Conservation (phyloP, 2,329 filamentous ascomycete species). For the Fusarium oxysporum region DNA sequence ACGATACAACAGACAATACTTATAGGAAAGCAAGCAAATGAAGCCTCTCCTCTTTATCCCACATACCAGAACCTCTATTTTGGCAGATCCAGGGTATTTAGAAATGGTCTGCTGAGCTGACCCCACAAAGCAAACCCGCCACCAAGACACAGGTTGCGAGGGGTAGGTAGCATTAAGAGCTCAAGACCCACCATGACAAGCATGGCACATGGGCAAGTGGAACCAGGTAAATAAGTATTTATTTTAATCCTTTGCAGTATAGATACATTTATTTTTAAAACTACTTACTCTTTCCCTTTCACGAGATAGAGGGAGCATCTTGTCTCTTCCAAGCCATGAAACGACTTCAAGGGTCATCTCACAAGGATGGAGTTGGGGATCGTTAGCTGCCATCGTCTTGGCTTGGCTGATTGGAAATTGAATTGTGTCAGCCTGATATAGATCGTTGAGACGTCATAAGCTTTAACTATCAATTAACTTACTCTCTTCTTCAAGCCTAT, state of each 20-base stretch:
- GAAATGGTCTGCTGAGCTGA: background rate
- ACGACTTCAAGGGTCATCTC: background rate
- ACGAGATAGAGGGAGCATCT: background rate
- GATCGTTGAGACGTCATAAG: background rate
- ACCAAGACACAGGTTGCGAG: background rate
- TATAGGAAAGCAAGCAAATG: fast-evolving
- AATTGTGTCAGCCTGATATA: fast-evolving
- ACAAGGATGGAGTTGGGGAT: no score
- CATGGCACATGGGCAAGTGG: background rate
- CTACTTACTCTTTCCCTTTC: background rate
- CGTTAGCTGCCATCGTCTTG: background rate
- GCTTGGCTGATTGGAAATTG: background rate
- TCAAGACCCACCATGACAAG: background rate
- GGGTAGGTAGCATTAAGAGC: background rate
- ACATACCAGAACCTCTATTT: background rate
- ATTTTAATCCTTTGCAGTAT: background rate
- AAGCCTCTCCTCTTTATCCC: background rate
- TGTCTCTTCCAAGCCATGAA: background rate
- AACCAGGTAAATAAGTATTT: background rate
- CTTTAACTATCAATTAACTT: background rate
- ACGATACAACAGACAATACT: fast-evolving
- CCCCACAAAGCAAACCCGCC: background rate
- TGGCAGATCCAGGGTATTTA: background rate
- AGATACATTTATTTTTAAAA: no score
- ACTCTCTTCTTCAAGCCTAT: background rate